phyloP scores from a whole-genome alignment of 176 grass and related monocot species.

The Metroxylon sagu region DNA sequence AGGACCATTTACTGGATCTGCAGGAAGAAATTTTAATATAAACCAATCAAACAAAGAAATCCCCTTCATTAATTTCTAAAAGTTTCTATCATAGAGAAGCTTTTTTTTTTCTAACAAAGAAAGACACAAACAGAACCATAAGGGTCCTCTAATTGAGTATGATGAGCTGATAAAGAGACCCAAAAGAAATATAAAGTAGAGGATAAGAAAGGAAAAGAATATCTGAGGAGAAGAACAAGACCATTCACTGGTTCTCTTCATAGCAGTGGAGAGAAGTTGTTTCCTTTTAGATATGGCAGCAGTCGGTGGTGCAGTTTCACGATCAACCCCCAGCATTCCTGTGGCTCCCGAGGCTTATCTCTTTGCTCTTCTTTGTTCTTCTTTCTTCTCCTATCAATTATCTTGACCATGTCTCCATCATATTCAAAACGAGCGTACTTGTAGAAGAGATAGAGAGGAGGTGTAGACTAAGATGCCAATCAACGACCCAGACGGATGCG shows the following conservation, averaged over 20 bases:
- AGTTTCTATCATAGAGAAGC: too few relatives aligned
- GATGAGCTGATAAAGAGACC: too few relatives aligned
- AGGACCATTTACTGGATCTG: too few relatives aligned
- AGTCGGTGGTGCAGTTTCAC: constrained; percentile 12
- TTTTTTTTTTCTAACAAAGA: too few relatives aligned
- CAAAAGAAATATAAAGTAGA: too few relatives aligned
- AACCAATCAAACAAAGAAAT: too few relatives aligned
- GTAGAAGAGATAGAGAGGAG: background rate
- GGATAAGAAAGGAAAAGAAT: too few relatives aligned
- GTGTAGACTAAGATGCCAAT: constrained; percentile 6
- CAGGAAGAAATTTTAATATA: too few relatives aligned
- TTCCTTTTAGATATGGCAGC: constrained; percentile 25
- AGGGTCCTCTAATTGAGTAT: too few relatives aligned
- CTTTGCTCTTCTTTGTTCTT: background rate
- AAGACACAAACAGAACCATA: too few relatives aligned
- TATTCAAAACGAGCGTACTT: constrained; percentile 4
- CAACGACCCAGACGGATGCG: constrained; percentile 30
- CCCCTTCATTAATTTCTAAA: too few relatives aligned
- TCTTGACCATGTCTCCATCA: constrained; percentile 18
- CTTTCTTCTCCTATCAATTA: constrained; percentile 12
- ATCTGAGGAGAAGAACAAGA: background rate
- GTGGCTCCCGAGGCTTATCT: background rate
- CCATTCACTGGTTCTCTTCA: constrained; percentile 74
- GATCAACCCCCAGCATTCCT: constrained; percentile 31
- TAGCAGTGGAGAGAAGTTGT: constrained; percentile 40